These are phyloP conservation scores for Globisporangium cederbergense DNA, from an alignment of 352 stramenopile species.

Conservation along the genomic window DNA sequence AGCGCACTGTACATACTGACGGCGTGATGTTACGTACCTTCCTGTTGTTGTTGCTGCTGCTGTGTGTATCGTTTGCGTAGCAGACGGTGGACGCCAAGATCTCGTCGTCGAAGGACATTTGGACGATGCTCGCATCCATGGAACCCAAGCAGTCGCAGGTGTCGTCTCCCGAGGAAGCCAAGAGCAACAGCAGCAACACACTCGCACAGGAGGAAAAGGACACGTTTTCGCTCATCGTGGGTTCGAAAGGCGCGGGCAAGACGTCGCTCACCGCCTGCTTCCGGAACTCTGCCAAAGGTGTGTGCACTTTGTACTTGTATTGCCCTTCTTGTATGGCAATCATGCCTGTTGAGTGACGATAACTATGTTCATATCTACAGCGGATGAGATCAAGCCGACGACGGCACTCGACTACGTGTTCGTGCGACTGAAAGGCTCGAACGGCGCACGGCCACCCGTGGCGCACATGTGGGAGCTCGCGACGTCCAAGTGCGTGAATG, in stretches of 20 bases:
- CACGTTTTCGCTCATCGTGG: constrained; percentile 69
- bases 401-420: constrained; percentile 91
- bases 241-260: constrained; percentile 73
- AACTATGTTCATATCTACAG: constrained; percentile 5
- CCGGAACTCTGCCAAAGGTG: constrained; percentile 57
- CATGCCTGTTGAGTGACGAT: neutral
- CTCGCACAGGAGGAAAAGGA: constrained; percentile 45
- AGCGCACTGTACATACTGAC: too few relatives aligned
- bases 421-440: constrained; percentile 61
- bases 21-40: too few relatives aligned
- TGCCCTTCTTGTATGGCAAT: neutral
- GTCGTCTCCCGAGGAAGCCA: constrained; percentile 15
- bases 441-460: constrained; percentile 33
- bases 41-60: too few relatives aligned
- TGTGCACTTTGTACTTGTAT: neutral
- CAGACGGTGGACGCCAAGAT: constrained; percentile 14
- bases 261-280: constrained; percentile 73
- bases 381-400: constrained; percentile 87
- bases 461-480: constrained; percentile 93
- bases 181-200: constrained; percentile 10
- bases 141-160: constrained; percentile 31
- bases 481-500: constrained; percentile 64
- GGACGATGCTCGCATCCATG: constrained; percentile 57
- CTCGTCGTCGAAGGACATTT: constrained; percentile 62
- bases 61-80: neutral